These are phyloP conservation scores for Coemansia sp. DNA, from an alignment of 192 early-diverging fungal species.

Conservation along the genomic window DNA sequence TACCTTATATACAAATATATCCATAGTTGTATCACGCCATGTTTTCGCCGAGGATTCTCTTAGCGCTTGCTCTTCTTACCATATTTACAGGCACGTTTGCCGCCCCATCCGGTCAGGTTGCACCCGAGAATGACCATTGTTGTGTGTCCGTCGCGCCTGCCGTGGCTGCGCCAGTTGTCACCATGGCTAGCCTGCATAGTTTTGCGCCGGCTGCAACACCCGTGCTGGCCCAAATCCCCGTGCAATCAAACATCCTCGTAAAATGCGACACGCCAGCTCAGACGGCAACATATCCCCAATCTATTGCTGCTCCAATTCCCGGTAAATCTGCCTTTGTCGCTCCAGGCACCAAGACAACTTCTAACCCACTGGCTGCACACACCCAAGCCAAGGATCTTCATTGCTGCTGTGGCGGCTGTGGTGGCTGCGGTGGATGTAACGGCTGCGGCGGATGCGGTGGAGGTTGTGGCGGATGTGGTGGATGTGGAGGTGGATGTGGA, in stretches of 20 bases:
- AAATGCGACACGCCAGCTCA: constrained; percentile 6
- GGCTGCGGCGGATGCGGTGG: constrained; percentile 3
- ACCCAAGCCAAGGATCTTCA: constrained; percentile 32
- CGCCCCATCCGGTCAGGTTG: not conserved
- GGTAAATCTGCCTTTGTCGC: not conserved
- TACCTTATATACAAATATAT: not conserved
- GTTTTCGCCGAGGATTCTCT: not conserved
- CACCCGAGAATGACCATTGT: not conserved
- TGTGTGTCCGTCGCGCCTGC: constrained; percentile 1
- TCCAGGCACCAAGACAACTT: not conserved
- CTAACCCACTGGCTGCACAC: not conserved
- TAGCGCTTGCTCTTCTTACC: not conserved
- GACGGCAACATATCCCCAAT: not conserved
- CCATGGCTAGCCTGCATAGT: not conserved
- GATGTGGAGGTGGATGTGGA: constrained; percentile 11
- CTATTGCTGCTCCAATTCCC: not conserved
- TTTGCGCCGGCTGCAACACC: not conserved
- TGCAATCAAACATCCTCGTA: not conserved
- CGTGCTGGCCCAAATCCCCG: not conserved
- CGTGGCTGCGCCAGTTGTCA: not conserved
- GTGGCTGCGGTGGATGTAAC: constrained; percentile 10
- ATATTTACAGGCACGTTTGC: not conserved
- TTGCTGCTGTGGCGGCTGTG: constrained; percentile 27
- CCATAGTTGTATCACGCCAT: not conserved
- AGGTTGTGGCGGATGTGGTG: constrained; percentile 21